Evolutionary conservation across 73 alveolate genomes (phyloP).

Genomic region (Tetrahymena malaccensis): DNA sequence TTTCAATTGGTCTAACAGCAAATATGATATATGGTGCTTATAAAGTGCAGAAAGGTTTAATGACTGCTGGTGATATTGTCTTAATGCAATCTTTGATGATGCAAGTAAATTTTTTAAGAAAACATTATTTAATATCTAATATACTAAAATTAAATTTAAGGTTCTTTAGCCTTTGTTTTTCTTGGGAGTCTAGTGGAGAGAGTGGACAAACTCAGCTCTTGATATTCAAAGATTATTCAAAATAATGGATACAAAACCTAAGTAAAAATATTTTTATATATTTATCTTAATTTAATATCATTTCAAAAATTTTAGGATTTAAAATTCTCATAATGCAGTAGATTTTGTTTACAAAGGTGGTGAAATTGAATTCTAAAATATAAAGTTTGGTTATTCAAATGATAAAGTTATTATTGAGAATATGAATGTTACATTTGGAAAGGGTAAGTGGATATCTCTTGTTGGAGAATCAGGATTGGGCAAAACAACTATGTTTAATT

Average conservation of each 20-base stretch:
- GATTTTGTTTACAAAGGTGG: constrained; percentile 58
- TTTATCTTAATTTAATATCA: background rate
- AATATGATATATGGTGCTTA: constrained; percentile 64
- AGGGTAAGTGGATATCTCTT: constrained; percentile 67
- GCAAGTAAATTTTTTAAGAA: constrained; percentile 3
- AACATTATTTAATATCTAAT: background rate
- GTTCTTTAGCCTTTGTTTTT: constrained; percentile 55
- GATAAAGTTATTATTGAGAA: constrained; percentile 38
- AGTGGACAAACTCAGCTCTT: constrained; percentile 65
- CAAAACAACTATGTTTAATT: constrained; percentile 65
- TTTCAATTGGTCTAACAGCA: constrained; percentile 60
- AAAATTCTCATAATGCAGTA: constrained; percentile 61
- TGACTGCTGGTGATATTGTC: constrained; percentile 84
- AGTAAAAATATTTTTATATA: background rate
- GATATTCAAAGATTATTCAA: constrained; percentile 64
- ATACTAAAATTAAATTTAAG: background rate
- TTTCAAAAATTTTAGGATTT: background rate
- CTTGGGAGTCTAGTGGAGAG: constrained; percentile 78
- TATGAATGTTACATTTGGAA: constrained; percentile 41
- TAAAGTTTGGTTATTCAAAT: constrained; percentile 41
- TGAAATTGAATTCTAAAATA: constrained; percentile 49
- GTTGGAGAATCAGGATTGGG: constrained; percentile 86
- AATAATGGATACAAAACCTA: constrained; percentile 49
- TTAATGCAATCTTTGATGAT: constrained; percentile 69
- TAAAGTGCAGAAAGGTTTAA: constrained; percentile 54